Evolutionary conservation across 192 early-diverging fungal genomes (phyloP).

Genomic region (Coemansia sp.): DNA sequence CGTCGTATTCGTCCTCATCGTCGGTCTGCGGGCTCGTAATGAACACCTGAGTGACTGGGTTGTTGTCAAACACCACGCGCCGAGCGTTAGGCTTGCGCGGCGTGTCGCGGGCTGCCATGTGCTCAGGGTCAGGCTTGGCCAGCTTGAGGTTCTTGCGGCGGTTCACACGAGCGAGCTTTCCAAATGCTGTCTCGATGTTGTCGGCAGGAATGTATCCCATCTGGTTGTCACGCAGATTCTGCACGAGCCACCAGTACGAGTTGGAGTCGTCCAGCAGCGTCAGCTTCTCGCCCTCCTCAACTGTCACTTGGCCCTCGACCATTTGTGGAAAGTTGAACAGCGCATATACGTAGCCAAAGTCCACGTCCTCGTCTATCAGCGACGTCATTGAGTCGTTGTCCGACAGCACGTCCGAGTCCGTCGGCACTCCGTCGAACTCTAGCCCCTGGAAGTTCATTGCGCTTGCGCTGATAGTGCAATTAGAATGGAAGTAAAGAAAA

Average conservation of each 20-base stretch:
- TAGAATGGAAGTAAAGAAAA: neutral
- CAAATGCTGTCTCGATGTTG: constrained; percentile 62
- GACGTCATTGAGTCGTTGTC: constrained; percentile 46
- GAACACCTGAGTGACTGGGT: too few species aligned
- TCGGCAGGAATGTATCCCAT: constrained; percentile 84
- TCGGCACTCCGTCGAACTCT: neutral
- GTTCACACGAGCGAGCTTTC: constrained; percentile 70
- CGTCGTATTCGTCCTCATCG: constrained; percentile 31
- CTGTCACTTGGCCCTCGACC: constrained; percentile 75
- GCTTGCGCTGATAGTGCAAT: neutral
- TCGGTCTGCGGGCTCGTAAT: too few species aligned
- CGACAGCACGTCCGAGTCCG: neutral
- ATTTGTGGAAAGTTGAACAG: constrained; percentile 71
- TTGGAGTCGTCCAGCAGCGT: constrained; percentile 76
- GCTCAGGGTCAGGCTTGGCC: constrained; percentile 43
- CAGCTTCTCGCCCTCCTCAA: constrained; percentile 68
- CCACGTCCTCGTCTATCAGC: constrained; percentile 57
- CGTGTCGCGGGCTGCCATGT: constrained; percentile 14
- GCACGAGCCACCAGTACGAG: constrained; percentile 72
- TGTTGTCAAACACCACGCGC: too few species aligned
- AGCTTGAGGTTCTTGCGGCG: constrained; percentile 62
- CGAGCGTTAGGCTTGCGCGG: constrained; percentile 3
- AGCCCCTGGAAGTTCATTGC: neutral
- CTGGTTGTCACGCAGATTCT: constrained; percentile 59
- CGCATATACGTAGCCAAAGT: constrained; percentile 49